Evolutionary conservation across 352 stramenopile genomes (phyloP).

Genomic region (Pelagophyceae sp.): DNA sequence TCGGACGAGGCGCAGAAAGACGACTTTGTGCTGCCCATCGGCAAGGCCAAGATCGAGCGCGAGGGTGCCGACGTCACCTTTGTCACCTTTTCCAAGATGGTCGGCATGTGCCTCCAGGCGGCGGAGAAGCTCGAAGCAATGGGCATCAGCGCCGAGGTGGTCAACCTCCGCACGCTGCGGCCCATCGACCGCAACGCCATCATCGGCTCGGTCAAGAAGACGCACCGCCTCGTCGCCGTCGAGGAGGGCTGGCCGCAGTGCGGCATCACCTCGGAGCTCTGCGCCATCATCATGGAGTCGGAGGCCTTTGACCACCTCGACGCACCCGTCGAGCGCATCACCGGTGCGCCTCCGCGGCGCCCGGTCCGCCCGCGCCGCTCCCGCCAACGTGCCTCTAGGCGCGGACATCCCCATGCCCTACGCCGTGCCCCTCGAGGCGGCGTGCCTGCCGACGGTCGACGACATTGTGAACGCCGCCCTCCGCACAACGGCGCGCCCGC

Average conservation of each 20-base stretch:
- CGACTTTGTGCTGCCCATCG: constrained; percentile 95
- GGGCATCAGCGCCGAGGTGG: constrained; percentile 91
- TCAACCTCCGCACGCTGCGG: constrained; percentile 83
- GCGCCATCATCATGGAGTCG: constrained; percentile 88
- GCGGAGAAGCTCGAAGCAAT: constrained; percentile 82
- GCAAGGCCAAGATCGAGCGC: constrained; percentile 97
- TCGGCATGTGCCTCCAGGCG: constrained; percentile 88
- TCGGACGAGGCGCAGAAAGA: constrained; percentile 88
- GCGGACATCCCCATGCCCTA: constrained; percentile 98
- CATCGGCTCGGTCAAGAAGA: constrained; percentile 96
- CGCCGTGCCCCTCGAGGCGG: constrained; percentile 86
- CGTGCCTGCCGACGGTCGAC: constrained; percentile 82
- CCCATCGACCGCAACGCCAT: constrained; percentile 93
- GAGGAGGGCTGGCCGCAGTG: constrained; percentile 92
- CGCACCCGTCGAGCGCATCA: constrained; percentile 91
- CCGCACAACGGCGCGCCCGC: constrained; percentile 56
- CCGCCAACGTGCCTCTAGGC: no score
- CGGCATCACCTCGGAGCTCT: constrained; percentile 93
- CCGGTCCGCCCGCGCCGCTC: not conserved
- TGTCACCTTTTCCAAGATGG: constrained; percentile 91
- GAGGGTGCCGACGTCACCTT: constrained; percentile 94
- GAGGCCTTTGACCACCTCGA: constrained; percentile 98
- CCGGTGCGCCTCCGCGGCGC: no score
- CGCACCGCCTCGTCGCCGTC: constrained; percentile 88
- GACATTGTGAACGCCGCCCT: constrained; percentile 86